Evolutionary conservation across 2,329 filamentous ascomycete species (phyloP).

Genomic region (Botrytis pseudocinerea): DNA sequence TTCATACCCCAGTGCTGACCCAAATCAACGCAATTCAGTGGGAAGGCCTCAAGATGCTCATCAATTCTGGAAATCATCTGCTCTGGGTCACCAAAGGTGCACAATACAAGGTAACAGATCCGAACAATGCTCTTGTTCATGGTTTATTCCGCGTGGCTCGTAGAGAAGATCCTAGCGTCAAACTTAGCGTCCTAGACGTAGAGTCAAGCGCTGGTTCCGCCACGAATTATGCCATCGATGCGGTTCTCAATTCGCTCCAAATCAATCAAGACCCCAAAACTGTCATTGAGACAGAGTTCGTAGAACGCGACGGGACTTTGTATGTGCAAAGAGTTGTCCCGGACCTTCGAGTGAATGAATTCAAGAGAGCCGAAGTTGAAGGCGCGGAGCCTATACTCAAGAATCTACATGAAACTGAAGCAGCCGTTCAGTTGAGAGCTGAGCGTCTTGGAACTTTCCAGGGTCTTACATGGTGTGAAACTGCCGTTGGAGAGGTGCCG

Average conservation of each 20-base stretch:
- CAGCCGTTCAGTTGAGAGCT: slow-evolving; percentile 14
- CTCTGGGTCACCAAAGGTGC: slow-evolving; percentile 43
- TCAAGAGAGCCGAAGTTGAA: slow-evolving; percentile 4
- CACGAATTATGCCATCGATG: background rate
- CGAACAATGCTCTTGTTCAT: slow-evolving; percentile 39
- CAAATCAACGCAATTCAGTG: slow-evolving; percentile 20
- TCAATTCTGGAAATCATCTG: slow-evolving; percentile 26
- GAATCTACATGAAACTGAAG: slow-evolving; percentile 17
- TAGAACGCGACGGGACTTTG: slow-evolving; percentile 38
- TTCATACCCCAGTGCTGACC: slow-evolving; percentile 23
- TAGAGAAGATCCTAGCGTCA: slow-evolving; percentile 25
- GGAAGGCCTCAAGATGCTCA: slow-evolving; percentile 25
- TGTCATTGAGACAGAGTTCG: slow-evolving; percentile 37
- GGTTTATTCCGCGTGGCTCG: slow-evolving; percentile 41
- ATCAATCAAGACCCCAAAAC: background rate
- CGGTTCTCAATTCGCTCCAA: background rate
- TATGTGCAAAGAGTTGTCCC: slow-evolving; percentile 36
- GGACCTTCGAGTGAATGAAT: slow-evolving; percentile 28
- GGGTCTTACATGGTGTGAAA: slow-evolving; percentile 24
- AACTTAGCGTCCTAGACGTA: slow-evolving; percentile 29
- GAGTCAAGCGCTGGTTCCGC: slow-evolving; percentile 10
- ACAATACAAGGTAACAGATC: slow-evolving; percentile 35
- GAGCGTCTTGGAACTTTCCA: slow-evolving; percentile 26
- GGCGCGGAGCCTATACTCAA: background rate
- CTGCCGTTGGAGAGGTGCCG: background rate